Evolutionary conservation across 1,139 yeast species (phyloP), one percentile per base, ranked within the genome.

Genomic region (Sugiyamaella grinbergsii): DNA sequence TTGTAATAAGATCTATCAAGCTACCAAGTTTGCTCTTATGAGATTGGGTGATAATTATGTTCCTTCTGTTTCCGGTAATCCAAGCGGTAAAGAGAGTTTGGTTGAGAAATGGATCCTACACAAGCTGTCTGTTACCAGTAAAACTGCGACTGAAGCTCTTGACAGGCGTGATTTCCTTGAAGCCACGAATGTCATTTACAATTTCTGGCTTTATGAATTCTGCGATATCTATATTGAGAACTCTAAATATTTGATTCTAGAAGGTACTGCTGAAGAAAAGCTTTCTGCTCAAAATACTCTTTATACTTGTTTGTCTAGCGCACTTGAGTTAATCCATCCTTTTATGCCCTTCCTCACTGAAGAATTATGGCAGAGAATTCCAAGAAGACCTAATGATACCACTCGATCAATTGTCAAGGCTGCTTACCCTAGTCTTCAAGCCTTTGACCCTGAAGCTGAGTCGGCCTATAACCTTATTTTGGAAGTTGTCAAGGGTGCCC

Each of bases 1-100:
- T 86, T 91, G 98, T 79, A 93, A 93, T 82, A 93, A 93, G 82
- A 93, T 93, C 64, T 93, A 89, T 78, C 98, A 93, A 76, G 98
- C 98, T 53, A 91, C 98, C 58, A 93, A 93, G 75, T 93, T 93
- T 67, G 98, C 90, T 37, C 77, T 93, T 71, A 85, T 94, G 82
- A 84, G 94, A 71, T 79, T 93, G 59, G 98, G 98, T 53, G 85
- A 80, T 23, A 95, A 85, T 69, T 93, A 88, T 71, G 71, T 72
- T 53, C 97, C 98, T 53, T 88, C 94, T 52, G 82, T 84, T 13
- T 66, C 74, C 13, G 71, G 77, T 40, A 77, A 75, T 51, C 72
- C 70, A 38, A 75, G 88, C 41, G 97, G 97, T 51, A 76, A 85
- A 49, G 96, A 90, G 71, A 83, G 95, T 11, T 80, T 93, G 58